These are phyloP conservation scores for Eremochloa ophiuroides DNA, from an alignment of 176 grass and related monocot species.

Conservation along the genomic window DNA sequence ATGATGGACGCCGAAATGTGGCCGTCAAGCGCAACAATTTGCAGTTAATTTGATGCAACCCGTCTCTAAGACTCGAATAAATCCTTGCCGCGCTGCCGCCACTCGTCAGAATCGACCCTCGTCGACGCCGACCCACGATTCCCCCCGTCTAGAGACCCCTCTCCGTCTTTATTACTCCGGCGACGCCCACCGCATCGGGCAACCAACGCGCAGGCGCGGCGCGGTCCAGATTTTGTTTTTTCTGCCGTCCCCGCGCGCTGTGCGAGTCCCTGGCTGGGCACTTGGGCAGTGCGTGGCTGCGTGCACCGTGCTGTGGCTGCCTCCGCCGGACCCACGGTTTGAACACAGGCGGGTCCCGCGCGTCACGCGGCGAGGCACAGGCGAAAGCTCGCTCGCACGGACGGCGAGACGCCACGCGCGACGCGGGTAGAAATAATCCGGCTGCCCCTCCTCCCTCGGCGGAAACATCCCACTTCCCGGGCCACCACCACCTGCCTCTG, in stretches of 20 bases:
- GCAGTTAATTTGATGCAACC: not conserved
- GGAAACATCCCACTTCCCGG: conserved; percentile 38
- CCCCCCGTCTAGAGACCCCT: too few relatives aligned
- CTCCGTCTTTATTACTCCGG: not conserved
- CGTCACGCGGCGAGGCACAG: conserved; percentile 49
- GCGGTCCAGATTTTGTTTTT: not conserved
- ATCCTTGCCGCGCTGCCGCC: not conserved
- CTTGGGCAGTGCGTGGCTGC: not conserved
- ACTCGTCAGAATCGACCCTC: not conserved
- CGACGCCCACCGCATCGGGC: not conserved
- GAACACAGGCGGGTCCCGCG: conserved; percentile 8
- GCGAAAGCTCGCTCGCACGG: not conserved
- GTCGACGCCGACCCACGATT: not conserved
- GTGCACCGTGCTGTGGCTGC: not conserved
- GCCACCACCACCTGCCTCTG: too few relatives aligned
- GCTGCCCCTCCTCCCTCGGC: not conserved
- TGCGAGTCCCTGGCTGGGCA: too few relatives aligned
- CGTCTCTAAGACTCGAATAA: too few relatives aligned
- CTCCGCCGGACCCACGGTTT: not conserved
- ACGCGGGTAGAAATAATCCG: too few relatives aligned
- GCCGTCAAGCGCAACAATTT: not conserved
- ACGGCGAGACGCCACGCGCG: not conserved
- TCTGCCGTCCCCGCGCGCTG: not conserved
- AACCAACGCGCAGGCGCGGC: not conserved
- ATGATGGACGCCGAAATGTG: not conserved